phyloP scores from a whole-genome alignment of 2,329 filamentous ascomycete species.

The Fusarium verrucosum region DNA sequence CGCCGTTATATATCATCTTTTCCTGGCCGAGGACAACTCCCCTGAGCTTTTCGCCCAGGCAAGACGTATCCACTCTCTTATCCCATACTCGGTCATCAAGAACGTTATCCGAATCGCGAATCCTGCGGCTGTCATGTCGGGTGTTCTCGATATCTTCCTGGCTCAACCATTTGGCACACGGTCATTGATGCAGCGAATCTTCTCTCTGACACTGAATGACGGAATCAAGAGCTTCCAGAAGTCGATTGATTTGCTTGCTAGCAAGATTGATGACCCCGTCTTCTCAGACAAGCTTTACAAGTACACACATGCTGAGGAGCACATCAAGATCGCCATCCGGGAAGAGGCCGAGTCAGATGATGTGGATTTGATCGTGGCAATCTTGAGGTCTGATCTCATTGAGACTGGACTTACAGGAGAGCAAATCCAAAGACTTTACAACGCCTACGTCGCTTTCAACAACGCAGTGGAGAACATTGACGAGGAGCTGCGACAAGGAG shows the following conservation, averaged over 20 bases:
- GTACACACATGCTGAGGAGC: conserved; percentile 80
- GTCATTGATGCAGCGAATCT: conserved; percentile 92
- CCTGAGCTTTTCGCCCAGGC: conserved; percentile 94
- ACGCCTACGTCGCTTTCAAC: conserved; percentile 96
- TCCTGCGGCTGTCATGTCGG: conserved; percentile 96
- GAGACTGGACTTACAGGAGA: conserved; percentile 74
- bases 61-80: conserved; percentile 91
- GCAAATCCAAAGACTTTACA: conserved; percentile 87
- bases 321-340: conserved; percentile 77
- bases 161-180: conserved; percentile 92
- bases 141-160: conserved; percentile 91
- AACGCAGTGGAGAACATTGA: conserved; percentile 92
- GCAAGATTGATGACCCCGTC: conserved; percentile 82
- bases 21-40: conserved; percentile 97
- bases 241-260: conserved; percentile 79
- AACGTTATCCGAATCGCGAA: conserved; percentile 98
- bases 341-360: conserved; percentile 76
- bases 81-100: conserved; percentile 93
- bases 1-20: conserved; percentile 95
- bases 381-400: conserved; percentile 82
- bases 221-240: conserved; percentile 88
- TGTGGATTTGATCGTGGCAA: conserved; percentile 85
- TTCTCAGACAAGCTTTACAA: conserved; percentile 83
- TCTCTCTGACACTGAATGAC: conserved; percentile 89
- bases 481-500: conserved; percentile 86